These are phyloP conservation scores for Chalaropsis thielavioides DNA, from an alignment of 2,329 filamentous ascomycete species.

Conservation along the genomic window DNA sequence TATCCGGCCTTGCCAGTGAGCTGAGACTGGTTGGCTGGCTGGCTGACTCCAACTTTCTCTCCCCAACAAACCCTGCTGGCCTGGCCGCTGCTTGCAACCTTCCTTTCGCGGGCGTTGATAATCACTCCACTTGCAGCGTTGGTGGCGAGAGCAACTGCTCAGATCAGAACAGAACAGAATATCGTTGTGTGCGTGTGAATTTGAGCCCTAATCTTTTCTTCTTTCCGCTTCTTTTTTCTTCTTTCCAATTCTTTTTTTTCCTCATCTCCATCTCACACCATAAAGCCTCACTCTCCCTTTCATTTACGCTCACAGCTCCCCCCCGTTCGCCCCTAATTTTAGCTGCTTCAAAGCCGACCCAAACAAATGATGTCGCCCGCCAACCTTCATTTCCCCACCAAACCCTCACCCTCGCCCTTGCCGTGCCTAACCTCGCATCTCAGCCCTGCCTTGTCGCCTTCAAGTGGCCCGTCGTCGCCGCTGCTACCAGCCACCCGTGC, in stretches of 20 bases:
- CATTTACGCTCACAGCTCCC: not conserved
- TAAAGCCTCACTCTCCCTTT: not conserved
- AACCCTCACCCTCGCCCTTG: slow-evolving; percentile 1
- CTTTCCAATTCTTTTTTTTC: not conserved
- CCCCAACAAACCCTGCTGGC: not conserved
- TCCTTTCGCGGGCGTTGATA: no score
- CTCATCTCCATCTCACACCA: not conserved
- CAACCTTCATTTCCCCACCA: not conserved
- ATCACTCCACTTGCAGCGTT: slow-evolving; percentile 5
- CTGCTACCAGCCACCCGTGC: not conserved
- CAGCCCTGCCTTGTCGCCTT: not conserved
- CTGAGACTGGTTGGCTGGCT: no score
- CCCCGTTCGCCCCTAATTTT: not conserved
- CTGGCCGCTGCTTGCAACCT: not conserved
- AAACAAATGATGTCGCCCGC: not conserved
- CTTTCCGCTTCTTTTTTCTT: not conserved
- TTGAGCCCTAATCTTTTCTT: not conserved
- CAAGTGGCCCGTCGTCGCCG: not conserved
- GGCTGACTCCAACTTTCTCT: not conserved
- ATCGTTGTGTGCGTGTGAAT: not conserved
- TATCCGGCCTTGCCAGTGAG: not conserved
- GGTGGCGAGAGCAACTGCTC: not conserved
- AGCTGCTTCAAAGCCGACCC: not conserved
- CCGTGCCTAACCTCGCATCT: not conserved
- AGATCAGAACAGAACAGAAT: not conserved